phyloP scores from a whole-genome alignment of 257 asterid genomes.

The Solanum megistacrolobum region DNA sequence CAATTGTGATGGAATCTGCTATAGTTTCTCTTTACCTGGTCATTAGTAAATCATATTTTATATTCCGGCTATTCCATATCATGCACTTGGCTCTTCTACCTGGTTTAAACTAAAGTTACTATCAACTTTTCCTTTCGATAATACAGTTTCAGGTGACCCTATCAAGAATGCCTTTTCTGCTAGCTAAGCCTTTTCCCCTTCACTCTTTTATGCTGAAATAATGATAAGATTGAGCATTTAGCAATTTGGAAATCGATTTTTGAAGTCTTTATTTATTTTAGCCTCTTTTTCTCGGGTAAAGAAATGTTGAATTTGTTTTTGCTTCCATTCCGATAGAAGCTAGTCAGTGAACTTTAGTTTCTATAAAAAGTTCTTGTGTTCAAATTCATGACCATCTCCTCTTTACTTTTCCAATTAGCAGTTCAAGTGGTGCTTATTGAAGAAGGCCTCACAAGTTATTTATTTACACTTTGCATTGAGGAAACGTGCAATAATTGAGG shows the following conservation, averaged over 20 bases:
- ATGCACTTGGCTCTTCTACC: background rate
- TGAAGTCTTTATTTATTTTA: background rate
- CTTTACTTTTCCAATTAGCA: constrained; percentile 19
- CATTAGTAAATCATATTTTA: background rate
- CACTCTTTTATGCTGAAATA: background rate
- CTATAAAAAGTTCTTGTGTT: background rate
- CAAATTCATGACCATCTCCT: background rate
- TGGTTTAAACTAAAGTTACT: background rate
- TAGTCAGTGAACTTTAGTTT: background rate
- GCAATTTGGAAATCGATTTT: background rate
- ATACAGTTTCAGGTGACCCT: background rate
- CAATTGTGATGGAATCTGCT: background rate
- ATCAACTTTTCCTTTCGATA: background rate
- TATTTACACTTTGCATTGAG: constrained; percentile 79
- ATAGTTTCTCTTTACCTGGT: background rate
- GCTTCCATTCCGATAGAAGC: background rate
- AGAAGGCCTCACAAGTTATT: constrained; percentile 88
- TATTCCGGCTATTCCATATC: background rate
- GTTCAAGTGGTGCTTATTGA: constrained; percentile 78
- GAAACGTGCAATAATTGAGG: constrained; percentile 80
- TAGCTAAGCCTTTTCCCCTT: background rate
- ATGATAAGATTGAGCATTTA: background rate
- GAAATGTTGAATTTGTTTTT: background rate
- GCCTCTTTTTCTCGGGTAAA: background rate
- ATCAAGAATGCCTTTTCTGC: background rate